Base-by-base conservation (phyloP, 2,329 filamentous ascomycete species). In the Hypomyces perniciosus region DNA sequence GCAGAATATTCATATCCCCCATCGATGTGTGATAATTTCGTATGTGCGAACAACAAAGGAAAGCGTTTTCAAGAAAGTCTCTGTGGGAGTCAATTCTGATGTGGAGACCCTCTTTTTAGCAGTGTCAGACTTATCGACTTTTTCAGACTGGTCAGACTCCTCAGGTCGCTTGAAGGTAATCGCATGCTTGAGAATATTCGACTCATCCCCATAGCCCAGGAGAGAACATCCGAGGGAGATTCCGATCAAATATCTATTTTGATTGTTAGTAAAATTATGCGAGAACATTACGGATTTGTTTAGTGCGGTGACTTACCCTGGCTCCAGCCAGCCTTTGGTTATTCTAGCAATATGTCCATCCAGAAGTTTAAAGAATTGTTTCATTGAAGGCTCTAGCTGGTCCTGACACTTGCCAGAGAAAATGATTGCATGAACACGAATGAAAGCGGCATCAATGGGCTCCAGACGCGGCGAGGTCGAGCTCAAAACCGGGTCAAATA, bases 401-500 rank as follows among this genome's bases (percentile, higher is more conserved):
- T 80, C 73, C 2, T 66, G 57, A 1, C 69, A 63, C 29, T 73
- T 73, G 1, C 72, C 70, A 0, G 75, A 78, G 47, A 88, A 88
- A 0, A 88, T 65, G 8, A 85, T 74, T 0, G 77, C 85, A 55
- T 89, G 84, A 0, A 78, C 71, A 5, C 77, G 79, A 26, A 89
- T 80, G 50, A 84, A 87, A 0, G 73, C 71, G 0, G 77, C 69
- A 55, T 89, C 84, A 1, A 82, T 57, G 0, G 55, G 52, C 8
- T 63, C 57, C 39, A 70, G 62, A 5, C 66, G 68, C 63, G 28
- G 63, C 56, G 44, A 46, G 8, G 62, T 65, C 6, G 67, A 64
- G 31, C 50, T 69, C 5, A 84, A 58, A 0, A 83, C 66, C 0
- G 81, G 80, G 5, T 83, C 78, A 45, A 90, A 84, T 0, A 90